Conservation (phyloP, 225 moss, liverwort and hornwort species). For the Physcomitrellopsis africana region DNA sequence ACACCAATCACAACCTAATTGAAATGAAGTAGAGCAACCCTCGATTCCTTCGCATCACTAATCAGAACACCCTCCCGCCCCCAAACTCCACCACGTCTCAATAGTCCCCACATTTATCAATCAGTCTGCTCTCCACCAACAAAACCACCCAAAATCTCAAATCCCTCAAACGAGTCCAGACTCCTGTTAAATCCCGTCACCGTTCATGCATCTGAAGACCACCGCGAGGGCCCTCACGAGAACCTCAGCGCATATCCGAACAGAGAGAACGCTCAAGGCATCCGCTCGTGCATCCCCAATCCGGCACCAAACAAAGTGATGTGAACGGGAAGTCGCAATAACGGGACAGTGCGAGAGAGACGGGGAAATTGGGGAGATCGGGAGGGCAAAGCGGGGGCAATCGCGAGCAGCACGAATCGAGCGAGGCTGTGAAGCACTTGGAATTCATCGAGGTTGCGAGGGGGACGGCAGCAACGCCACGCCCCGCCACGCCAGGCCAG, state of each 20-base stretch:
- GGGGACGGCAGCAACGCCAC: conserved; percentile 24
- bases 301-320: conserved; percentile 22
- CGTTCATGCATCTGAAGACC: neutral
- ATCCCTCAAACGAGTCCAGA: neutral
- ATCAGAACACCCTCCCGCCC: neutral
- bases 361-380: neutral
- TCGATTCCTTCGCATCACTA: neutral
- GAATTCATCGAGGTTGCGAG: neutral
- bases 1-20: neutral
- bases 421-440: conserved; percentile 8
- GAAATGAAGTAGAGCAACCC: neutral
- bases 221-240: neutral
- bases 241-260: neutral
- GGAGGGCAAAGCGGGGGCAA: neutral
- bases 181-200: neutral
- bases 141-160: neutral
- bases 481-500: no score
- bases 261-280: no score
- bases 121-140: neutral
- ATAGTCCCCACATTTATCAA: neutral
- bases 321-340: neutral
- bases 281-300: conserved; percentile 9
- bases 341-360: neutral
- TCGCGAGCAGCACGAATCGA: neutral
- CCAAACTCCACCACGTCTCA: neutral